These are phyloP conservation scores for Kazachstania viticola DNA, from an alignment of 805 yeast species.

Conservation along the genomic window DNA sequence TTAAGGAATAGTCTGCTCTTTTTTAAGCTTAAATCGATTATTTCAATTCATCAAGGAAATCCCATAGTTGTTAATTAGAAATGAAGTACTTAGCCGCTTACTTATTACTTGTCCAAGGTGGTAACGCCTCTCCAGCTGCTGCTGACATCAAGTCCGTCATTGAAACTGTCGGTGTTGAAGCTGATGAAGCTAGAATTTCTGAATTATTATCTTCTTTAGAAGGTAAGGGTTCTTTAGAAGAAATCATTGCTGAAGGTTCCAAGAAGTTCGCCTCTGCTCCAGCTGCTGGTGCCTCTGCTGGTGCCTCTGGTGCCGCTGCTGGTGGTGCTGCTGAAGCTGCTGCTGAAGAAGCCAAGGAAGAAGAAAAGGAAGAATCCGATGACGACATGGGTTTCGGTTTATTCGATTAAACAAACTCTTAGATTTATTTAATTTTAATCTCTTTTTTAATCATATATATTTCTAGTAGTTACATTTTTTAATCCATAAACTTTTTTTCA, in stretches of 20 bases:
- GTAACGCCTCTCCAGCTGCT: constrained; percentile 73
- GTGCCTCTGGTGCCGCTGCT: constrained; percentile 34
- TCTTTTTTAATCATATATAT: not conserved
- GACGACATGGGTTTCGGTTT: constrained; percentile 91
- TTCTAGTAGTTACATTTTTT: too few species aligned
- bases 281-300: constrained; percentile 33
- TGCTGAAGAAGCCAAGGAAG: constrained; percentile 48
- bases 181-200: constrained; percentile 64
- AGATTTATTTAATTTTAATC: constrained; percentile 23
- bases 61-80: constrained; percentile 19
- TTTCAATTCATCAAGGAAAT: constrained; percentile 17
- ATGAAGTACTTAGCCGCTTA: constrained; percentile 92
- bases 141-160: constrained; percentile 62
- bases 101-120: constrained; percentile 80
- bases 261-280: constrained; percentile 35
- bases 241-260: constrained; percentile 48
- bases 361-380: constrained; percentile 55
- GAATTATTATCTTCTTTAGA: constrained; percentile 64
- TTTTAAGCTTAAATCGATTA: constrained; percentile 28
- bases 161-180: constrained; percentile 70
- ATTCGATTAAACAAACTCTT: constrained; percentile 51
- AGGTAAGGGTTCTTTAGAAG: constrained; percentile 67
- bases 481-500: too few species aligned
- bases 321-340: constrained; percentile 36
- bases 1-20: constrained; percentile 31